Evolutionary conservation across 73 alveolate genomes (phyloP).

Genomic region (Paramecium caudatum): DNA sequence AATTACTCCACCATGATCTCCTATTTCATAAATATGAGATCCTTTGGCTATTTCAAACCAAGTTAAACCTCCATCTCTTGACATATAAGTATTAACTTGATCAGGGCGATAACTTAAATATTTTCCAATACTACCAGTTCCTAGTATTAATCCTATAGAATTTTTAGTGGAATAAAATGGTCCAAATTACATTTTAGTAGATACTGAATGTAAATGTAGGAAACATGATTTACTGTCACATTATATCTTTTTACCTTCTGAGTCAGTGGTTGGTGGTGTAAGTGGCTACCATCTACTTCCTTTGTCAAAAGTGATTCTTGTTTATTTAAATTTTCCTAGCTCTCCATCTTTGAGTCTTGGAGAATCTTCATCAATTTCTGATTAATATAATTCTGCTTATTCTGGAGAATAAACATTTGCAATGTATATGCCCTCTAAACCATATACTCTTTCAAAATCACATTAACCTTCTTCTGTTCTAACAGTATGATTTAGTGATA

Average conservation of each 20-base stretch:
- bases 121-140: conserved; percentile 92
- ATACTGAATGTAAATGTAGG: conserved; percentile 89
- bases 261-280: conserved; percentile 79
- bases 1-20: conserved; percentile 97
- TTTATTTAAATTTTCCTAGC: conserved; percentile 49
- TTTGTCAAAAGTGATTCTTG: conserved; percentile 90
- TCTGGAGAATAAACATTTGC: conserved; percentile 83
- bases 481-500: conserved; percentile 84
- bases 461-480: conserved; percentile 83
- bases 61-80: conserved; percentile 95
- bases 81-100: conserved; percentile 85
- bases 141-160: conserved; percentile 93
- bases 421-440: conserved; percentile 89
- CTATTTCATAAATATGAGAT: conserved; percentile 92
- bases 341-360: conserved; percentile 55
- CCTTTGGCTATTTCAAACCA: conserved; percentile 95
- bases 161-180: conserved; percentile 88
- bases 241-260: conserved; percentile 77
- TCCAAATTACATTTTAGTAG: conserved; percentile 81
- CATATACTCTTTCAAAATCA: conserved; percentile 89
- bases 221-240: conserved; percentile 90
- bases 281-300: conserved; percentile 92
- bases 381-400: conserved; percentile 69
- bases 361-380: conserved; percentile 73
- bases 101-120: conserved; percentile 78